These are phyloP conservation scores for Bacterosira constricta DNA, from an alignment of 108 stramenopile genomes.

Conservation along the genomic window DNA sequence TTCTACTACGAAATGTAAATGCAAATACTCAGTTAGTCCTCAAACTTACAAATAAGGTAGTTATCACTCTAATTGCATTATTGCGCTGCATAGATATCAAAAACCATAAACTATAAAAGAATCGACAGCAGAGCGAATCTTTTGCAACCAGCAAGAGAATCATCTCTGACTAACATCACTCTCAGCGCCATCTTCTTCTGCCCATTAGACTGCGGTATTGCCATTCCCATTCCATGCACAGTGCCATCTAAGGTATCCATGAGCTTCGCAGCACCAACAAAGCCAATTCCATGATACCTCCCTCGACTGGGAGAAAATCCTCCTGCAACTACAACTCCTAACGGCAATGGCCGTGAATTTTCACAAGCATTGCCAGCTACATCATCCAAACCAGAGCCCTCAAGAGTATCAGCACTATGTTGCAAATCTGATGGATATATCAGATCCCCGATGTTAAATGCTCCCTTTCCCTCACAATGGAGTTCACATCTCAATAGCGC, in stretches of 20 bases:
- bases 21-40: too few species aligned
- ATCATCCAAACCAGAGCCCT: background rate
- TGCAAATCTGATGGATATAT: constrained; percentile 6
- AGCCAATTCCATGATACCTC: constrained; percentile 63
- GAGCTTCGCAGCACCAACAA: constrained; percentile 66
- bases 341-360: background rate
- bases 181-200: constrained; percentile 19
- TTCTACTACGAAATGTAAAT: too few species aligned
- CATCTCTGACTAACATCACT: constrained; percentile 7
- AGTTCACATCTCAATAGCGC: constrained; percentile 71
- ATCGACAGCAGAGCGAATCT: constrained; percentile 15
- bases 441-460: constrained; percentile 48
- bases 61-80: too few species aligned
- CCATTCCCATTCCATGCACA: constrained; percentile 36
- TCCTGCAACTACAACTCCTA: constrained; percentile 65
- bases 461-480: constrained; percentile 58
- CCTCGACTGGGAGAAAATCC: constrained; percentile 70
- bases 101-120: constrained; percentile 16
- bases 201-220: constrained; percentile 11
- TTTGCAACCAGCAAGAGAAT: background rate
- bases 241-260: constrained; percentile 42
- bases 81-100: too few species aligned
- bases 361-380: background rate
- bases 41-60: too few species aligned
- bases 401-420: background rate